Base-by-base conservation (phyloP, 2,329 filamentous ascomycete species). In the Cordyceps fumosorosea region DNA sequence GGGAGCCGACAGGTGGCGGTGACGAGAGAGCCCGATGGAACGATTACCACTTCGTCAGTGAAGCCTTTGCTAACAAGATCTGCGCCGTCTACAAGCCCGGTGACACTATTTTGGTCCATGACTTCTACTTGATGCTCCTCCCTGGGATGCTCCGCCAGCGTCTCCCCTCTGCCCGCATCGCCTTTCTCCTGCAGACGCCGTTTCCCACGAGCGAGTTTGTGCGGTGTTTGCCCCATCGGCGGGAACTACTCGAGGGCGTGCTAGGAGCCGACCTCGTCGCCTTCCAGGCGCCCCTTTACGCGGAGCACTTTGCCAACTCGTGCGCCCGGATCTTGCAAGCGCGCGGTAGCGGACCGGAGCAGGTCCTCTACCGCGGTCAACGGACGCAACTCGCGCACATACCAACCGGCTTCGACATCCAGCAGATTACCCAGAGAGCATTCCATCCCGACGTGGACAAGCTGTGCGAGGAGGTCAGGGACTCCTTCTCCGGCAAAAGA, bases 121-220 rank as follows among this genome's bases (percentile, higher is more conserved):
- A 98, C 76, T 97, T 96, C 74, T 93, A 96, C 72, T 84, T 98
- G 50, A 86, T 98, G 74, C 81, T 98, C 26, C 84, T 98, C 4
- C 93, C 95, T 2, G 91, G 86, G 75, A 86, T 98, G 78, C 79
- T 98, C 63, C 88, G 93, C 54, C 91, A 96, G 74, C 86, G 89
- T 45, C 81, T 92, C 20, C 91, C 92, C 3, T 89, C 91, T 73
- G 90, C 96, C 75, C 96, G 96, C 78, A 93, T 97, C 71, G 89
- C 91, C 60, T 96, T 97, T 79, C 97, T 91, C 78, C 81, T 98
- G 50, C 93, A 98, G 75, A 88, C 92, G 50, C 93, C 93, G 0
- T 98, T 98, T 75, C 93, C 93, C 45, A 96, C 92, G 76, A 96
- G 91, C 80, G 93, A 98, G 76, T 97, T 96, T 72, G 85, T 97